Evolutionary conservation across 129 eudicot species (phyloP).

Genomic region (Chrysanthemum seticuspe): DNA sequence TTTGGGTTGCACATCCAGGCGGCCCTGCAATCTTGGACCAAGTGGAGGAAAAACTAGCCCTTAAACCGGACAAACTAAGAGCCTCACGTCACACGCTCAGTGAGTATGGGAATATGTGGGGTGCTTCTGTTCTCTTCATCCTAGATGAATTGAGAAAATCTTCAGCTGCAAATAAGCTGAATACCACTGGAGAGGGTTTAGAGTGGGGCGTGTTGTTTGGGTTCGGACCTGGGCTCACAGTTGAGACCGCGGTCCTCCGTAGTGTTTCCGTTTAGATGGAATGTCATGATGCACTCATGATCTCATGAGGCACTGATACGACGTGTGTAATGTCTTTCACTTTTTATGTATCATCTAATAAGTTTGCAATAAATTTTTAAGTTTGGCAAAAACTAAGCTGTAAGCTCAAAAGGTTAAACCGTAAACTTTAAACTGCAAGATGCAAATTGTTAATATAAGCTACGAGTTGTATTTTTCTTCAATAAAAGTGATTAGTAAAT

Average conservation of each 20-base stretch:
- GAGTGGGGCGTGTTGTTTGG: slow-evolving; percentile 23
- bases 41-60: slow-evolving; percentile 33
- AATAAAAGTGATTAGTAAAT: too few species aligned
- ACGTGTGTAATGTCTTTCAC: too few species aligned
- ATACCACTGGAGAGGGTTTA: slow-evolving; percentile 25
- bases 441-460: too few species aligned
- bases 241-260: slow-evolving; percentile 17
- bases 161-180: slow-evolving; percentile 12
- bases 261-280: too few species aligned
- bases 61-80: neutral
- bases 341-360: too few species aligned
- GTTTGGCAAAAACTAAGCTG: too few species aligned
- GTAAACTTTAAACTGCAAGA: too few species aligned
- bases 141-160: slow-evolving; percentile 41
- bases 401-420: too few species aligned
- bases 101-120: slow-evolving; percentile 25
- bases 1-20: slow-evolving; percentile 49
- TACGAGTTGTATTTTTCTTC: too few species aligned
- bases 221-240: slow-evolving; percentile 17
- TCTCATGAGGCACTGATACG: too few species aligned
- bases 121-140: slow-evolving; percentile 40
- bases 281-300: too few species aligned
- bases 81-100: neutral
- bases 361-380: too few species aligned
- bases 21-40: slow-evolving; percentile 45